Evolutionary conservation across 768 basidiomycete species (phyloP), one percentile per base, ranked within the genome.

Genomic region (Tylopilus plumbeoviolaceoides): DNA sequence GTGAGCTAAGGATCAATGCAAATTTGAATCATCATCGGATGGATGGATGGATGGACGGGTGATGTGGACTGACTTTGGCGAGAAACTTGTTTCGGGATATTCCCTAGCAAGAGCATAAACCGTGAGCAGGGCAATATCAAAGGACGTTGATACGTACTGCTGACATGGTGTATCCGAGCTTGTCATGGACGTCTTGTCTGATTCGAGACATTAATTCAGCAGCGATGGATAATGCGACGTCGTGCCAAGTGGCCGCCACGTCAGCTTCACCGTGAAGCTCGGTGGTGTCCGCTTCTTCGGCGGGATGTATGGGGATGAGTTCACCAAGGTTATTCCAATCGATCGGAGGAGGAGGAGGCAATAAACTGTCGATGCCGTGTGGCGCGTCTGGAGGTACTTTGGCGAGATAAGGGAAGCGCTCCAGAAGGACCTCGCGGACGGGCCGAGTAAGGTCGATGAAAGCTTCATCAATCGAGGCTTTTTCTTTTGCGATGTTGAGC

Each of bases 391-490:
- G 64, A 2, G 94, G 93, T 2, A 87, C 78, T 18, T 79, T 65
- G 0, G 82, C 78, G 23, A 99, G 81, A 64, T 91, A 76, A 0
- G 95, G 90, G 63, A 87, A 91, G 39, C 83, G 75, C 45, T 81
- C 76, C 3, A 98, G 72, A 2, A 99, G 70, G 42, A 80, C 73
- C 51, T 85, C 81, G 35, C 90, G 84, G n/a, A 92, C 84, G 31
- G 87, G 85, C 9, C 77, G 77, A 4, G 93, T 90, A 51, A 98
- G 80, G 68, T 98, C 95, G 51, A 98, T 83, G 69, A 95, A 99
- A 0, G 91, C 93, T 64, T 99, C 97, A 63, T 98, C 97, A 33
- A 98, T 97, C 0, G 92, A 95, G 21, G 97, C 97, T 67, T 95
- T 97, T 71, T 99, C 95, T 94, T 66, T 44, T 28, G 40, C 36